Evolutionary conservation across 805 yeast genomes (phyloP).

Genomic region (Candida multigemmis): DNA sequence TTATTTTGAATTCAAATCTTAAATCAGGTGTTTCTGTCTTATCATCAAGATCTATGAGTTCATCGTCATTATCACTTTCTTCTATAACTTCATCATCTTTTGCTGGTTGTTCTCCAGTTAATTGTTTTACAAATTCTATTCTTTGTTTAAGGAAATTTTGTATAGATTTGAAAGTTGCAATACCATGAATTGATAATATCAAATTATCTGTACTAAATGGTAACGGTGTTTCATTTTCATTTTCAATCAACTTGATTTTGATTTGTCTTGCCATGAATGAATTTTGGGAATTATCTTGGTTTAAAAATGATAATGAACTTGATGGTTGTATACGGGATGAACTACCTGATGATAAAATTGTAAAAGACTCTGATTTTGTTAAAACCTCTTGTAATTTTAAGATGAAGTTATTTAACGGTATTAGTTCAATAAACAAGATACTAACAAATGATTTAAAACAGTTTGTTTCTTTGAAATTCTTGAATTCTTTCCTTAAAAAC

Average conservation of each 20-base stretch:
- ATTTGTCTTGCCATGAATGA: conserved; percentile 66
- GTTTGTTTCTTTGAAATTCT: too few species aligned
- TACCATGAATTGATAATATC: conserved; percentile 46
- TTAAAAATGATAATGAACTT: conserved; percentile 2
- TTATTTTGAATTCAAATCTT: conserved; percentile 40
- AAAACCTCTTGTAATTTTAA: conserved; percentile 62
- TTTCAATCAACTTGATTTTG: conserved; percentile 38
- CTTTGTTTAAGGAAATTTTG: conserved; percentile 38
- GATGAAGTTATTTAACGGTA: conserved; percentile 27
- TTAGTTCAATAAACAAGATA: conserved; percentile 21
- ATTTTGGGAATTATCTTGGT: conserved; percentile 28
- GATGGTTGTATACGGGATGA: conserved; percentile 3
- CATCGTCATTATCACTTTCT: conserved; percentile 1
- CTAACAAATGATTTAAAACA: conserved; percentile 37
- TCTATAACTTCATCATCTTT: conserved; percentile 7
- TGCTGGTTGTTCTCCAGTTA: conserved; percentile 4
- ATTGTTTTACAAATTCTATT: conserved; percentile 19
- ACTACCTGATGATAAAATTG: conserved; percentile 43
- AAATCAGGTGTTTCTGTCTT: conserved; percentile 3
- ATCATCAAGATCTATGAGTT: neutral
- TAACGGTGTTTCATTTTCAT: conserved; percentile 5
- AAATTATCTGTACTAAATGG: conserved; percentile 19
- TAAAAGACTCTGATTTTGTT: conserved; percentile 67
- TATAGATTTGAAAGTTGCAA: conserved; percentile 49
- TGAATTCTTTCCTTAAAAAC: too few species aligned